phyloP scores from a whole-genome alignment of 306 rosid species.

The Acacia melanoxylon region DNA sequence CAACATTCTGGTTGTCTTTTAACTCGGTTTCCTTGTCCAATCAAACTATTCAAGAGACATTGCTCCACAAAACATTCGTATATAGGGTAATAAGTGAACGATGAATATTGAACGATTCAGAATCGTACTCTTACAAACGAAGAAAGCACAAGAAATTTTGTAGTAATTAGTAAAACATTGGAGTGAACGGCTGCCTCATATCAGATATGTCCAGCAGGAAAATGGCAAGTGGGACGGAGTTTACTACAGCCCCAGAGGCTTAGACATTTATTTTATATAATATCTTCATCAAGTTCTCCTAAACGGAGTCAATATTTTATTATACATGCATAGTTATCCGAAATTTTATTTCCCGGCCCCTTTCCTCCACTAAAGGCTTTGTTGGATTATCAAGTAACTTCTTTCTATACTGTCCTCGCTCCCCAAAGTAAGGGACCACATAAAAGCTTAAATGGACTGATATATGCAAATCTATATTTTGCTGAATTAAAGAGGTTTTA shows the following conservation, averaged over 20 bases:
- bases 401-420: neutral
- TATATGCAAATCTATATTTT: neutral
- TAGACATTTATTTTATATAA: neutral
- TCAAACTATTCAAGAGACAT: neutral
- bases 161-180: neutral
- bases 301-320: neutral
- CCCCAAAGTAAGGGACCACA: neutral
- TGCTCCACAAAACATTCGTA: neutral
- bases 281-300: neutral
- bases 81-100: neutral
- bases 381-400: neutral
- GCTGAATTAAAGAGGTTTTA: neutral
- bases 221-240: constrained; percentile 23
- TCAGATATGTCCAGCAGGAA: neutral
- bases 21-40: neutral
- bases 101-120: neutral
- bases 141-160: neutral
- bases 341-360: neutral
- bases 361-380: neutral
- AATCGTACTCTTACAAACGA: neutral
- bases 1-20: neutral
- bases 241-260: neutral
- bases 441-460: neutral
- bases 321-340: neutral
- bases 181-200: neutral